These are phyloP conservation scores for Tuber brumale DNA, from an alignment of 495 filamentous ascomycete species.

Conservation along the genomic window DNA sequence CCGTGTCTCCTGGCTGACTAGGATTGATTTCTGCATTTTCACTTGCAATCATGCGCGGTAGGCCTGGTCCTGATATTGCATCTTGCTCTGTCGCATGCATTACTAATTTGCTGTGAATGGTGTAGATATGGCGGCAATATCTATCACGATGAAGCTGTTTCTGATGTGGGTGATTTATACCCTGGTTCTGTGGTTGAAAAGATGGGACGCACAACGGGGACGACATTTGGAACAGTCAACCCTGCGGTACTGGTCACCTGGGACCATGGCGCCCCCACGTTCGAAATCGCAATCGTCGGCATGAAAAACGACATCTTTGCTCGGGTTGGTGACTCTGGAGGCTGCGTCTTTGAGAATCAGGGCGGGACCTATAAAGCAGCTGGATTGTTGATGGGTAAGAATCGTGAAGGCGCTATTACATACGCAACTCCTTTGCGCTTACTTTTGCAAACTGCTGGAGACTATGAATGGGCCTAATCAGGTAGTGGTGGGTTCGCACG, in stretches of 20 bases:
- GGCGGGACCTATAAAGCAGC: background rate
- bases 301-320: background rate
- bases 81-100: background rate
- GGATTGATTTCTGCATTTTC: background rate
- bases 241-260: background rate
- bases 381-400: background rate
- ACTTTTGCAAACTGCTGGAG: background rate
- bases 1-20: background rate
- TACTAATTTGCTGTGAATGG: background rate
- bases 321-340: background rate
- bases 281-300: background rate
- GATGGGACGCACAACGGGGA: background rate
- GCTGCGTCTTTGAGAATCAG: background rate
- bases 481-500: background rate
- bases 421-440: background rate
- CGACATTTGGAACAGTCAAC: background rate
- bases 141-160: background rate
- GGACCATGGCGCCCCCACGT: background rate
- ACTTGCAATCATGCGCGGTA: background rate
- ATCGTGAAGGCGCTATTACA: background rate
- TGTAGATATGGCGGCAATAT: background rate
- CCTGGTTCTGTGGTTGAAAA: background rate
- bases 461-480: background rate
- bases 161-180: background rate
- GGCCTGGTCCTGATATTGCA: background rate